Percentiles rank a stretch among this genome's conserved stretches.
phyloP scores from a whole-genome alignment of 768 basidiomycete genomes.

The Pulveroboletus sp. region DNA sequence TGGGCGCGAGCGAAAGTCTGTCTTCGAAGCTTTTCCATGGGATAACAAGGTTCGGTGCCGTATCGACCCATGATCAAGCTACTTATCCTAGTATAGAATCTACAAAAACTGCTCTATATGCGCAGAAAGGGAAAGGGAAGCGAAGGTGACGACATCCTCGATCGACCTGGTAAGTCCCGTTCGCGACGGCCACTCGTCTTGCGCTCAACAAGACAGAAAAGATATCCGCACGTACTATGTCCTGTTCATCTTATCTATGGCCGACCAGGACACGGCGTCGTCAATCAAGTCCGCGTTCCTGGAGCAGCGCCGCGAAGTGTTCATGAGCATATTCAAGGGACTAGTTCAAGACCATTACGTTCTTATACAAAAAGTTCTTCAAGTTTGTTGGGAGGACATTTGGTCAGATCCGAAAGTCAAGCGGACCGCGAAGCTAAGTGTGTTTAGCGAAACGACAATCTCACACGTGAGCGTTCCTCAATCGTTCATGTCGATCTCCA shows the following conservation, averaged over 20 bases:
- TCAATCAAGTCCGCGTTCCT: slow-evolving; percentile 63
- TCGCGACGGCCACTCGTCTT: neutral
- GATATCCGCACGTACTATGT: slow-evolving; percentile 82
- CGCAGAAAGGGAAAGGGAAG: slow-evolving; percentile 54
- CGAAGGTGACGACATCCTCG: slow-evolving; percentile 38
- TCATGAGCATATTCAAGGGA: slow-evolving; percentile 73
- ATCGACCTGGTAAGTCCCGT: slow-evolving; percentile 51
- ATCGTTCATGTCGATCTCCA: neutral
- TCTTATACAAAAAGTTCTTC: slow-evolving; percentile 62
- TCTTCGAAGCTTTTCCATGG: slow-evolving; percentile 75
- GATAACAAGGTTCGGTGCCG: slow-evolving; percentile 58
- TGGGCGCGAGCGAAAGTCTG: slow-evolving; percentile 58
- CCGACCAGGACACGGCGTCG: slow-evolving; percentile 45
- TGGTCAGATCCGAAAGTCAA: slow-evolving; percentile 75
- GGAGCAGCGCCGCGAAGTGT: slow-evolving; percentile 65
- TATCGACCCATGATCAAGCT: neutral
- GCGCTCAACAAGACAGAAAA: slow-evolving; percentile 23
- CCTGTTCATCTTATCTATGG: slow-evolving; percentile 70
- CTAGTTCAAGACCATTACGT: slow-evolving; percentile 62
- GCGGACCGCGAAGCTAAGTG: slow-evolving; percentile 63
- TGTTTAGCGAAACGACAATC: slow-evolving; percentile 68
- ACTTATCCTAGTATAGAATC: slow-evolving; percentile 39
- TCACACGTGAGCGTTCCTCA: slow-evolving; percentile 48
- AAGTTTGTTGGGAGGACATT: slow-evolving; percentile 72
- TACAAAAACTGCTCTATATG: slow-evolving; percentile 69